Evolutionary conservation across 2,329 filamentous ascomycete genomes (phyloP).

Genomic region (Diaporthe capsici): DNA sequence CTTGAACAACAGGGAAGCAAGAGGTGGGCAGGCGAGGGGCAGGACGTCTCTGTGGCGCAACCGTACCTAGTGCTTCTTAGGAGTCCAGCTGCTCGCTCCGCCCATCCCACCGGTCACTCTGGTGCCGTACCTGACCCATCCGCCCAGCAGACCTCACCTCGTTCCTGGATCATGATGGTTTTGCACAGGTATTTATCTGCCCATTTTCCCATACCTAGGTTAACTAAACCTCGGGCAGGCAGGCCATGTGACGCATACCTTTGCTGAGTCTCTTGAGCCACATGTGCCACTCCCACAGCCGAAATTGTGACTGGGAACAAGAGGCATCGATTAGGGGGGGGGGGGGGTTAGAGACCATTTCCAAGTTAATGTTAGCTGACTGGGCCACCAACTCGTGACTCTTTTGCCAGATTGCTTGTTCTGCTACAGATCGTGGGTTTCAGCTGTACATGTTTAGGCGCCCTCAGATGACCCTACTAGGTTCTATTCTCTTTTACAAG

Average conservation of each 20-base stretch:
- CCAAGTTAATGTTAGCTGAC: neutral
- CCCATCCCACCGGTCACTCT: neutral
- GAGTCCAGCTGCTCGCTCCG: neutral
- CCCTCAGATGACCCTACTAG: too few species aligned
- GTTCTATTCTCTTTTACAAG: neutral
- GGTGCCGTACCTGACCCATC: neutral
- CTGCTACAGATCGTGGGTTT: too few species aligned
- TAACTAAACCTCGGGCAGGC: neutral
- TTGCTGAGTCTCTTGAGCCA: neutral
- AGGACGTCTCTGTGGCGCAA: conserved; percentile 36
- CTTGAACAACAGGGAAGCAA: neutral
- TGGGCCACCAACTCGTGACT: neutral
- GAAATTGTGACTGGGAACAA: neutral
- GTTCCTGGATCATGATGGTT: neutral
- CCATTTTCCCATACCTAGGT: neutral
- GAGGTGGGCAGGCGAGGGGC: neutral
- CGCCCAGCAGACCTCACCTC: conserved; percentile 1
- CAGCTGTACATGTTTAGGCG: too few species aligned
- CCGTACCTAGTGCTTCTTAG: neutral
- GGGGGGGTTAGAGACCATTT: neutral
- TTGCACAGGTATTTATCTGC: neutral
- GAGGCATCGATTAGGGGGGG: neutral
- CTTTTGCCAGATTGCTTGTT: neutral
- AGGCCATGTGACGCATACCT: neutral
- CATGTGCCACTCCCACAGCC: neutral